phyloP scores from a whole-genome alignment of 331 rosid genomes.

The Erythrophleum ivorense region DNA sequence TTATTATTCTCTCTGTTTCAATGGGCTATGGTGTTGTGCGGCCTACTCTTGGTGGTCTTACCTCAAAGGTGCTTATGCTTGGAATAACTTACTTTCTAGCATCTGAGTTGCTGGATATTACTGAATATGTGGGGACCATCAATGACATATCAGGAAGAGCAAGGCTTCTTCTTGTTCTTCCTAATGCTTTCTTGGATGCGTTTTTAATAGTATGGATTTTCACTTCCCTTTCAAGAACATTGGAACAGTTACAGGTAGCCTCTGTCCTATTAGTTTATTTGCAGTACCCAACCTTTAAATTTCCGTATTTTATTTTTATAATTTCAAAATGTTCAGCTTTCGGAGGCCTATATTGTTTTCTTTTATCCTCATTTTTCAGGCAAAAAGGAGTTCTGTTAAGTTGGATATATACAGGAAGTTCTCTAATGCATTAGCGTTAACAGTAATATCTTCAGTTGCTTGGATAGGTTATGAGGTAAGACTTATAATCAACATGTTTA shows the following conservation, averaged over 20 bases:
- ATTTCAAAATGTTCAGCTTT: constrained; percentile 9
- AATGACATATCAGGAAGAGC: constrained; percentile 94
- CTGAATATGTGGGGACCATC: constrained; percentile 94
- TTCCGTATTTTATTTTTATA: constrained; percentile 4
- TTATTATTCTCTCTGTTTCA: constrained; percentile 83
- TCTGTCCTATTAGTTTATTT: constrained; percentile 23
- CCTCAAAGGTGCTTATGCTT: constrained; percentile 90
- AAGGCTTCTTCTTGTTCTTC: constrained; percentile 89
- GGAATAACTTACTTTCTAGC: constrained; percentile 87
- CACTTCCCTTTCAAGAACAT: constrained; percentile 86
- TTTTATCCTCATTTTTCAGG: constrained; percentile 51
- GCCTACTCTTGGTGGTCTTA: constrained; percentile 97
- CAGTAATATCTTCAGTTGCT: constrained; percentile 81
- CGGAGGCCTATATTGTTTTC: constrained; percentile 14
- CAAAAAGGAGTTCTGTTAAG: constrained; percentile 90
- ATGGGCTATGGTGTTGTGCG: constrained; percentile 99
- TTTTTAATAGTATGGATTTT: constrained; percentile 95
- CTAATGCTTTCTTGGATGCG: constrained; percentile 91
- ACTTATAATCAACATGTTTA: constrained; percentile 29
- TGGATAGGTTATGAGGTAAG: constrained; percentile 96
- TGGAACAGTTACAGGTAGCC: constrained; percentile 92
- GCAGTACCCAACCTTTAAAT: constrained; percentile 22
- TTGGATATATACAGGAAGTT: constrained; percentile 92
- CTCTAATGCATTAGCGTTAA: constrained; percentile 88
- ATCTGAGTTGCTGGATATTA: constrained; percentile 80